A percentile compares a stretch with the other conserved stretches of the same genome.
Evolutionary conservation across 176 grass and related monocot species (phyloP).

Genomic region (Secale cereale): DNA sequence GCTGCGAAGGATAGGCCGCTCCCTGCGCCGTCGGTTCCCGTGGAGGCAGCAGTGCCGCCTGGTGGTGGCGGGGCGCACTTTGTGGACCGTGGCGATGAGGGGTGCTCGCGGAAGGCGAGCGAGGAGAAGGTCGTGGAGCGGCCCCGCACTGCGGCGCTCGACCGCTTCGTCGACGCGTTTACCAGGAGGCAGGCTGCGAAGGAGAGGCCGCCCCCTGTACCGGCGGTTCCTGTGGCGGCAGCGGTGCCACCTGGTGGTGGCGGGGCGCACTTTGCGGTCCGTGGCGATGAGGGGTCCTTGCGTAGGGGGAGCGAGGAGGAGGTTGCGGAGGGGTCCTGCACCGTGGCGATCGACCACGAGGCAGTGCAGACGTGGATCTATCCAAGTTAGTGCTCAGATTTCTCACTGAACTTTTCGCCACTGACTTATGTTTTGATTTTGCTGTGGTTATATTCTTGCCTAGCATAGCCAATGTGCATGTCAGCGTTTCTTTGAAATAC

Average conservation of each 20-base stretch:
- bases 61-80: not conserved
- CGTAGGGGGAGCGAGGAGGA: not conserved
- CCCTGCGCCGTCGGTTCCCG: not conserved
- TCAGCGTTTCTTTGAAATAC: not conserved
- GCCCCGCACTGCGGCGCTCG: slow-evolving; percentile 37
- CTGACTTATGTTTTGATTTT: not conserved
- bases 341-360: slow-evolving; percentile 55
- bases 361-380: slow-evolving; percentile 84
- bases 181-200: slow-evolving; percentile 37
- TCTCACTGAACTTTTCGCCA: not conserved
- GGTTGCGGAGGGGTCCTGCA: not conserved
- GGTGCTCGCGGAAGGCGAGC: not conserved
- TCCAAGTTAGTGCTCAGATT: slow-evolving; percentile 47
- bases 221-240: not conserved
- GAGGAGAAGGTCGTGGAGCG: not conserved
- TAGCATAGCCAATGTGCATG: not conserved
- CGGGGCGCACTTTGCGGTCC: not conserved
- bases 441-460: not conserved
- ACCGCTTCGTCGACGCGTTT: slow-evolving; percentile 54
- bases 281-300: not conserved
- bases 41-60: not conserved
- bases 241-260: not conserved
- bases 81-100: not conserved
- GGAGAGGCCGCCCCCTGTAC: not conserved
- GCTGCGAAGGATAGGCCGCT: slow-evolving; percentile 19